Evolutionary conservation across 2,329 filamentous ascomycete species (phyloP).

Genomic region (Cladosporium velox): DNA sequence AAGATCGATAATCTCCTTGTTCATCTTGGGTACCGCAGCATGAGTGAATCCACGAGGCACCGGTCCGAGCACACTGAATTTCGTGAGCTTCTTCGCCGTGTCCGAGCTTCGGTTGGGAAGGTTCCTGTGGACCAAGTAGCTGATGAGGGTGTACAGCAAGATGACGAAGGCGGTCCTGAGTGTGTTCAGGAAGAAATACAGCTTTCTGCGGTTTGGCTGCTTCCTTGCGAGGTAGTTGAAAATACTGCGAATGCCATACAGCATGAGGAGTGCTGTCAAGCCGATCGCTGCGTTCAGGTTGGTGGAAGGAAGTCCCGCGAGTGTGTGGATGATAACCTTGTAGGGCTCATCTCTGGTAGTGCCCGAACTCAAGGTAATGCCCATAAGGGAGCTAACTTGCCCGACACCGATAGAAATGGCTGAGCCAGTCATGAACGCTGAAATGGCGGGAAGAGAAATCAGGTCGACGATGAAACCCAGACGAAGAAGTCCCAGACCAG

Average conservation of each 20-base stretch:
- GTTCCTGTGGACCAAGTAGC: constrained; percentile 77
- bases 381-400: constrained; percentile 80
- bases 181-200: constrained; percentile 88
- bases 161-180: constrained; percentile 91
- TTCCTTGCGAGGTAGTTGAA: constrained; percentile 69
- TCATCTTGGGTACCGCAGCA: constrained; percentile 71
- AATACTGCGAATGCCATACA: constrained; percentile 71
- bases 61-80: constrained; percentile 70
- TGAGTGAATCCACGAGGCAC: constrained; percentile 88
- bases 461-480: constrained; percentile 90
- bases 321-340: constrained; percentile 75
- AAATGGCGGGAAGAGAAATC: constrained; percentile 86
- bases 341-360: constrained; percentile 79
- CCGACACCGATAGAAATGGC: constrained; percentile 85
- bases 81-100: constrained; percentile 44
- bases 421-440: constrained; percentile 95
- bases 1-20: constrained; percentile 63
- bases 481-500: constrained; percentile 75
- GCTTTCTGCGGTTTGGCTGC: constrained; percentile 67
- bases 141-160: constrained; percentile 86
- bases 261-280: constrained; percentile 73
- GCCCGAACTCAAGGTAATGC: constrained; percentile 58
- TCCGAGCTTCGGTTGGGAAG: constrained; percentile 39
- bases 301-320: constrained; percentile 68
- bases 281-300: constrained; percentile 85